phyloP scores from a whole-genome alignment of 495 filamentous ascomycete genomes.

The Rhizodiscina lignyota region DNA sequence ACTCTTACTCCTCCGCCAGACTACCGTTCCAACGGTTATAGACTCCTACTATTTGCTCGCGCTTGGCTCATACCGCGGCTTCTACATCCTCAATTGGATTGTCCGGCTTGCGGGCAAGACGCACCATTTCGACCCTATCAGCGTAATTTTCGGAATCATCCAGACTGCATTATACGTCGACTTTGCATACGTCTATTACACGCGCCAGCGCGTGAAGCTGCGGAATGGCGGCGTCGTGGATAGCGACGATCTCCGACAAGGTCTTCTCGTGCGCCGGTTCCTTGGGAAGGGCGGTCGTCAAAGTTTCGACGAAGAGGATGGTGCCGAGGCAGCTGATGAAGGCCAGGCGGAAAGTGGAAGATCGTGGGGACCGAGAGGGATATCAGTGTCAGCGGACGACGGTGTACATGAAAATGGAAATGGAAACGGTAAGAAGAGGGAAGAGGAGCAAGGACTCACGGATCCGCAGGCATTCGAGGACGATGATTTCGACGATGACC shows the following conservation, averaged over 20 bases:
- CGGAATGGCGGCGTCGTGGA: constrained; percentile 85
- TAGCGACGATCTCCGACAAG: constrained; percentile 67
- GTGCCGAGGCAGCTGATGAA: constrained; percentile 11
- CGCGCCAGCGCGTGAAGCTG: constrained; percentile 84
- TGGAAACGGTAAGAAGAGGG: constrained; percentile 3
- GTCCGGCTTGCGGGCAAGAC: constrained; percentile 41
- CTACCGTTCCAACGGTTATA: constrained; percentile 87
- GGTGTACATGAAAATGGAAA: constrained; percentile 37
- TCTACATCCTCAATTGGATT: constrained; percentile 93
- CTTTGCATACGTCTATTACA: constrained; percentile 95
- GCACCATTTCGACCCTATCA: constrained; percentile 48
- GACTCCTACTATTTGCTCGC: constrained; percentile 85
- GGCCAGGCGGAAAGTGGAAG: constrained; percentile 6
- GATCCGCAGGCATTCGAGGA: constrained; percentile 17
- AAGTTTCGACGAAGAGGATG: constrained; percentile 24
- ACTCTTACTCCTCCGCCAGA: constrained; percentile 79
- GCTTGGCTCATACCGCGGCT: constrained; percentile 72
- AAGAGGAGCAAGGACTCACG: constrained; percentile 7
- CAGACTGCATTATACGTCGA: constrained; percentile 88
- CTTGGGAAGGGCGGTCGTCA: constrained; percentile 19
- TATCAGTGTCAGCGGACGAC: constrained; percentile 70
- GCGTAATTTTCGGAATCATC: constrained; percentile 69
- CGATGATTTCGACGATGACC: constrained; percentile 7
- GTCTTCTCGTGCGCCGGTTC: constrained; percentile 48
- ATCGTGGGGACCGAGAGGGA: constrained; percentile 56